These are phyloP conservation scores for Aspergillus pseudonomiae DNA, from an alignment of 2,329 filamentous ascomycete species.

Conservation along the genomic window DNA sequence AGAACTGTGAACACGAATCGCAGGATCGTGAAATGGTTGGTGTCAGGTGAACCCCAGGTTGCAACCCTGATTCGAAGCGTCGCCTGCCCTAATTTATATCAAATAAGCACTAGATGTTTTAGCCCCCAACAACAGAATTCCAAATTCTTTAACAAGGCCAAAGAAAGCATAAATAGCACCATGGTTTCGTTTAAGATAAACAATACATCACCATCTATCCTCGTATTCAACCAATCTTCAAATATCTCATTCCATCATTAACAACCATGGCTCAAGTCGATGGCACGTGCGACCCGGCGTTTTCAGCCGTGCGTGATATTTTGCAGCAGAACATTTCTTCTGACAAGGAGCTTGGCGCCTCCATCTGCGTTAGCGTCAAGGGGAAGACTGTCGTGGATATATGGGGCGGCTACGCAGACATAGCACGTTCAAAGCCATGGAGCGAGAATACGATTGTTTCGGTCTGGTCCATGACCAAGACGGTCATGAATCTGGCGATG, in stretches of 20 bases:
- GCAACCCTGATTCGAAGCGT: not conserved
- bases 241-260: not conserved
- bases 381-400: constrained; percentile 50
- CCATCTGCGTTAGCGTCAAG: constrained; percentile 45
- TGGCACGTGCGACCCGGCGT: constrained; percentile 42
- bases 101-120: not conserved
- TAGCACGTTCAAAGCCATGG: constrained; percentile 38
- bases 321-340: constrained; percentile 41
- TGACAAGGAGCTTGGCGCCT: constrained; percentile 51
- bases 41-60: too few species aligned
- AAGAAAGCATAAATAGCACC: not conserved
- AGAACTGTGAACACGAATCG: too few species aligned
- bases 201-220: not conserved
- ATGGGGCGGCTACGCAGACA: constrained; percentile 47
- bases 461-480: constrained; percentile 49
- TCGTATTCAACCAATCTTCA: not conserved
- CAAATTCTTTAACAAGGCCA: too few species aligned
- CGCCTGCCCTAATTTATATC: not conserved
- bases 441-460: constrained; percentile 43
- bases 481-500: constrained; percentile 39
- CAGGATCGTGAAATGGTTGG: too few species aligned
- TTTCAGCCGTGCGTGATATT: constrained; percentile 38
- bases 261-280: constrained; percentile 31
- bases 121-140: not conserved
- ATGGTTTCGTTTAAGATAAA: not conserved